Evolutionary conservation across 768 basidiomycete species (phyloP), one percentile per base, ranked within the genome.

Genomic region (Amanita subjunquillea): DNA sequence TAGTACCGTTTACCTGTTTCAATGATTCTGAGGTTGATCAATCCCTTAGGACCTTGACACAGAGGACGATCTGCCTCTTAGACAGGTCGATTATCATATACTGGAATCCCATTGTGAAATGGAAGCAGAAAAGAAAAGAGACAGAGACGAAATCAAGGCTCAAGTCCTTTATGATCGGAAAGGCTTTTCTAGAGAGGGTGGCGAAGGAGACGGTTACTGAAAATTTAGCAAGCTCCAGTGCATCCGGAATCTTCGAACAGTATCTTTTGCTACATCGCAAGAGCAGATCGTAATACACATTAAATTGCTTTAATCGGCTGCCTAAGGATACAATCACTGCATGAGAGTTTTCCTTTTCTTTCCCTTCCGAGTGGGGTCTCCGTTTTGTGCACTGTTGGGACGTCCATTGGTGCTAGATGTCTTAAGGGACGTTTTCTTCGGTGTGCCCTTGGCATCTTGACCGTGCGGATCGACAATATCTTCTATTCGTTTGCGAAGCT

Each of bases 131-230:
- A 68, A 67, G 51, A 88, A 87, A 69, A 87, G 89, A 63, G 73
- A 77, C 50, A 79, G 82, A n/a, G 94, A 96, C 59, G 87, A 91
- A 52, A 67, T 72, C 62, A 92, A 91, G 67, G 82, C 91, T 32
- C 78, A 88, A 60, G 77, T 95, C 39, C 70, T 98, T 54, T 88
- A 78, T 60, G 82, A 88, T 63, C 76, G 88, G 65, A 82, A 83
- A 58, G 95, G 95, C 2, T 98, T 95, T 67, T 91, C 85, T 64
- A 91, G 85, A 65, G 95, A 97, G 65, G 93, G 92, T 9, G 90
- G 91, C 36, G 95, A 97, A 71, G 94, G 94, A 6, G 95, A 97
- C 66, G 91, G 91, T 9, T 98, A 97, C 67, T 96, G 69, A 76
- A 10, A 20, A 9, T 29, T 8, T 50, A 32, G 43, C 43, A 29